Evolutionary conservation across 345 rosid genomes (phyloP), one percentile per base, ranked within the genome.

Genomic region (Hibiscus syriacus): DNA sequence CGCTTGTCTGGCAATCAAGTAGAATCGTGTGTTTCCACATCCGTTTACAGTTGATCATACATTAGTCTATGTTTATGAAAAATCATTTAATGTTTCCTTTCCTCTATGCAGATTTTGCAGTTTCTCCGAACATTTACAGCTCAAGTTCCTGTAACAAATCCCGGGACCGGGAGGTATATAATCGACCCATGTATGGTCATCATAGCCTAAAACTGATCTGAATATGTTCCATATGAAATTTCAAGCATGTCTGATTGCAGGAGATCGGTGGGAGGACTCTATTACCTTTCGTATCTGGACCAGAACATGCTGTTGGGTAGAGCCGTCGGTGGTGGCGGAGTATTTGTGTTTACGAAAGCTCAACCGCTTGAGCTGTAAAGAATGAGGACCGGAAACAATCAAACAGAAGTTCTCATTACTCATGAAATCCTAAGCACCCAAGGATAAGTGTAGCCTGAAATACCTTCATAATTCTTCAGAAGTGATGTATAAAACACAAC

Each of bases 261-360:
- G 81, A 80, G 74, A 72, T 80, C 84, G 9, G 89, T 86, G 5
- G 98, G 91, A 63, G 95, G 97, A 70, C 73, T 93, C 19, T 93
- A 90, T 82, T 93, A 90, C 80, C 89, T 90, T 55, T 87, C 96
- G 2, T 93, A 85, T 73, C 83, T 90, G 68, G 97, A 90, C 68
- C 61, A 63, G 22, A 79, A 90, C 61, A 84, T 93, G 97, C 94
- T 87, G 68, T 70, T 93, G 80, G 97, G 97, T 25, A 89, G 97
- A 8, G 80, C 90, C 7, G 88, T 87, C 55, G 98, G 97, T 55
- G 92, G 98, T 48, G 98, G 97, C 17, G 97, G 98, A 68, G 86
- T 88, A 26, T 90, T 92, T 74, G 82, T 92, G 57, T 92, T 92
- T 74, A 88, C 92, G 30, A 85, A 74, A 73, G 82, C 93, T 75